A percentile compares a stretch with the other conserved stretches of the same genome.
phyloP scores from a whole-genome alignment of 2,329 filamentous ascomycete species.

The Colletotrichum sp. region DNA sequence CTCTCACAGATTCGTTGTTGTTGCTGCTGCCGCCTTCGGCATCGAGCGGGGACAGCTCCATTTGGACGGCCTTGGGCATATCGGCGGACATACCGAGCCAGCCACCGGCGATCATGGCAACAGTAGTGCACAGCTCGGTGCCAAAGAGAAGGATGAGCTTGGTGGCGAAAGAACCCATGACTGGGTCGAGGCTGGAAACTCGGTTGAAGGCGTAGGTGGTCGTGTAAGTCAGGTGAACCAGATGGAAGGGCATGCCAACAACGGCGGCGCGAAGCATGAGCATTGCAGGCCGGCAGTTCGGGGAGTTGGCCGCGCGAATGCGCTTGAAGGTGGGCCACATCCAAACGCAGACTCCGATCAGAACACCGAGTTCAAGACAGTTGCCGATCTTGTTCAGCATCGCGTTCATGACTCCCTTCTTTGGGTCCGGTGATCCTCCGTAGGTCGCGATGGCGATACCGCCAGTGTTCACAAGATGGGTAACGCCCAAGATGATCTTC shows the following conservation, averaged over 20 bases:
- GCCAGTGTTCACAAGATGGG: slow-evolving; percentile 25
- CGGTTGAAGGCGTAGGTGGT: slow-evolving; percentile 26
- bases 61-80: background rate
- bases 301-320: background rate
- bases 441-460: slow-evolving; percentile 25
- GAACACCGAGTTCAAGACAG: slow-evolving; percentile 25
- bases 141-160: slow-evolving; percentile 25
- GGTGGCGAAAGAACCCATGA: slow-evolving; percentile 25
- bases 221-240: slow-evolving; percentile 24
- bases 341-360: slow-evolving; percentile 24
- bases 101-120: slow-evolving; percentile 16
- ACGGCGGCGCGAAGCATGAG: slow-evolving; percentile 20
- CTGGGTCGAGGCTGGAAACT: slow-evolving; percentile 22
- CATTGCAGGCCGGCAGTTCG: slow-evolving; percentile 20
- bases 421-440: slow-evolving; percentile 19
- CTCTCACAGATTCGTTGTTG: slow-evolving; percentile 1
- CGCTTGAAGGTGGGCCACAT: slow-evolving; percentile 24
- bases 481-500: slow-evolving; percentile 27
- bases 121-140: slow-evolving; percentile 18
- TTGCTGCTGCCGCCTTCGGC: background rate
- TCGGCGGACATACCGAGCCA: slow-evolving; percentile 12
- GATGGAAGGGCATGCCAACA: slow-evolving; percentile 25
- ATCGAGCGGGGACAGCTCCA: background rate
- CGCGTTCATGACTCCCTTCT: slow-evolving; percentile 19
- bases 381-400: slow-evolving; percentile 24